Conservation (phyloP, 768 basidiomycete genomes). For the Lactifluus volemus region DNA sequence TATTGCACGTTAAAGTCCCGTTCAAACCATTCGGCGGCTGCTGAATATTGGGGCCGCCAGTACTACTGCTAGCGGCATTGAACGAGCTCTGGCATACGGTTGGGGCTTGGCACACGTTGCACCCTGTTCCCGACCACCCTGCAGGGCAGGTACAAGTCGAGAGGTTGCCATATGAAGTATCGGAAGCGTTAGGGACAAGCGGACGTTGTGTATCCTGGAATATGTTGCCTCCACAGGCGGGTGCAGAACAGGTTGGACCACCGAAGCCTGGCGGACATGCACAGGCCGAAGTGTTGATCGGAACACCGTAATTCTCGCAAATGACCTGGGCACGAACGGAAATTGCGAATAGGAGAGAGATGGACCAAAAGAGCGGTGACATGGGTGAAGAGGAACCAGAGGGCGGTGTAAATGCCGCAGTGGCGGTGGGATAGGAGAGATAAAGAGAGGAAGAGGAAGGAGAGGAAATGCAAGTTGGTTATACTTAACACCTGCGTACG, state of each 20-base stretch:
- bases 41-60: constrained; percentile 7
- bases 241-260: constrained; percentile 55
- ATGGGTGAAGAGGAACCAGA: background rate
- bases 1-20: constrained; percentile 66
- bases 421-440: background rate
- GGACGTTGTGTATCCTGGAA: constrained; percentile 61
- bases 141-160: constrained; percentile 61
- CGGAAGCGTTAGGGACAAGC: constrained; percentile 31
- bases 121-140: constrained; percentile 73
- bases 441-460: background rate
- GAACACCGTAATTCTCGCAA: constrained; percentile 64
- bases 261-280: constrained; percentile 79
- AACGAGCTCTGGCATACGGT: constrained; percentile 63
- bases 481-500: too few species aligned
- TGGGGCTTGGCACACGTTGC: constrained; percentile 68
- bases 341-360: background rate
- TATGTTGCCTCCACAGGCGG: constrained; percentile 74
- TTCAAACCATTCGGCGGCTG: constrained; percentile 39
- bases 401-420: background rate
- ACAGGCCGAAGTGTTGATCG: constrained; percentile 47
- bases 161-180: constrained; percentile 49
- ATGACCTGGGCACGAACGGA: constrained; percentile 21
- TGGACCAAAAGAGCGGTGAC: background rate
- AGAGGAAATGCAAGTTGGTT: background rate
- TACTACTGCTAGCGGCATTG: constrained; percentile 31